Evolutionary conservation across 192 early-diverging fungal species (phyloP).

Genomic region (Dimargaris verticillata): DNA sequence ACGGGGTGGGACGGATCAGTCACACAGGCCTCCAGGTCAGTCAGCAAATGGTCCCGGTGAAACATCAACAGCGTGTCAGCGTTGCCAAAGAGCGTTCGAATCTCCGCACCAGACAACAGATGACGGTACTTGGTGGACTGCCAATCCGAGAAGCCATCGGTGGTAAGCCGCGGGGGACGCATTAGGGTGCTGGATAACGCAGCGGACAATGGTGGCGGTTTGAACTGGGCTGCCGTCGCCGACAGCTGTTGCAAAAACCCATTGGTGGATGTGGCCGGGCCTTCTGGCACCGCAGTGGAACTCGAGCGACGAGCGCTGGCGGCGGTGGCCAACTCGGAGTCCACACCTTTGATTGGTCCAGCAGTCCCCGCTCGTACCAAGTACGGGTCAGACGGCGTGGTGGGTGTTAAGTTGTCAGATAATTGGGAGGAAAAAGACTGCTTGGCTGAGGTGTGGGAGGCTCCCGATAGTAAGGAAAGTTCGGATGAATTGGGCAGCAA

Average conservation of each 20-base stretch:
- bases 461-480: not conserved
- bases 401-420: not conserved
- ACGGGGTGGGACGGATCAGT: slow-evolving; percentile 28
- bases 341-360: no score
- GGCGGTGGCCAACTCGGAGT: not conserved
- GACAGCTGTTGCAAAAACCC: not conserved
- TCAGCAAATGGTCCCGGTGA: slow-evolving; percentile 51
- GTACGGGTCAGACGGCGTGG: not conserved
- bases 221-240: not conserved
- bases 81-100: slow-evolving; percentile 65
- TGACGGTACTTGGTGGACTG: slow-evolving; percentile 21
- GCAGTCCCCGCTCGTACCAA: not conserved
- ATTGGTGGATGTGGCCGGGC: not conserved
- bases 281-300: not conserved
- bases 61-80: slow-evolving; percentile 55
- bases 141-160: slow-evolving; percentile 5
- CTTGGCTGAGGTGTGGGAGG: slow-evolving; percentile 9
- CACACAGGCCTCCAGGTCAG: slow-evolving; percentile 30
- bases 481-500: not conserved
- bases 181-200: no score
- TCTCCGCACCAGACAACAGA: slow-evolving; percentile 39
- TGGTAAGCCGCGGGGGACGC: no score
- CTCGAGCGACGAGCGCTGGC: not conserved
- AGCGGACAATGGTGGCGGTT: no score
- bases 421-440: not conserved